phyloP scores from a whole-genome alignment of 768 basidiomycete species.

The Hortiboletus flavorubellus region DNA sequence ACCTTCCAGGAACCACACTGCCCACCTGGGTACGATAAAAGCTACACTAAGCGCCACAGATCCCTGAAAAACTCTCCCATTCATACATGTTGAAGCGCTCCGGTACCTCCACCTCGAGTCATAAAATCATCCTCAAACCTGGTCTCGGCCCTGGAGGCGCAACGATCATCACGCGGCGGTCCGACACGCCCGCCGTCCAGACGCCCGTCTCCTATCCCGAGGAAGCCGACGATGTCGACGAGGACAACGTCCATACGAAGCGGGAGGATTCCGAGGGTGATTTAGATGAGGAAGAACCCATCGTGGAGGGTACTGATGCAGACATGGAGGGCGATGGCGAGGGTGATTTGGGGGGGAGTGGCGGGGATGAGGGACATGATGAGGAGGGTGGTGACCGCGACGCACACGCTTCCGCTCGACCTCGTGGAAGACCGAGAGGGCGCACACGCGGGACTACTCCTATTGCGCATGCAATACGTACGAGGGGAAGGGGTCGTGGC shows the following conservation, averaged over 20 bases:
- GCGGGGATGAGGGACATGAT: constrained; percentile 28
- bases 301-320: constrained; percentile 23
- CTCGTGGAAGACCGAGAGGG: constrained; percentile 38
- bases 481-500: constrained; percentile 36
- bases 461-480: constrained; percentile 31
- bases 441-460: constrained; percentile 33
- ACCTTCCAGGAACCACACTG: neutral
- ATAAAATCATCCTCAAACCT: constrained; percentile 42
- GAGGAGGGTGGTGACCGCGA: constrained; percentile 36
- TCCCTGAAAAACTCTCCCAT: neutral
- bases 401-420: constrained; percentile 28
- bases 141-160: constrained; percentile 29
- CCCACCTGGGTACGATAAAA: neutral
- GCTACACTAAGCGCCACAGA: neutral
- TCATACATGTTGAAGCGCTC: constrained; percentile 21
- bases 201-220: constrained; percentile 18
- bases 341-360: constrained; percentile 32
- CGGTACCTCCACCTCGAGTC: constrained; percentile 20
- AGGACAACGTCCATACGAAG: constrained; percentile 27
- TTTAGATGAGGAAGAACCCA: constrained; percentile 32
- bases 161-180: constrained; percentile 25
- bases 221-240: constrained; percentile 22
- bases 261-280: constrained; percentile 31
- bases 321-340: constrained; percentile 28
- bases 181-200: constrained; percentile 20